Conservation (phyloP, 208 protist genomes). For the Vickermania spadyakhi region DNA sequence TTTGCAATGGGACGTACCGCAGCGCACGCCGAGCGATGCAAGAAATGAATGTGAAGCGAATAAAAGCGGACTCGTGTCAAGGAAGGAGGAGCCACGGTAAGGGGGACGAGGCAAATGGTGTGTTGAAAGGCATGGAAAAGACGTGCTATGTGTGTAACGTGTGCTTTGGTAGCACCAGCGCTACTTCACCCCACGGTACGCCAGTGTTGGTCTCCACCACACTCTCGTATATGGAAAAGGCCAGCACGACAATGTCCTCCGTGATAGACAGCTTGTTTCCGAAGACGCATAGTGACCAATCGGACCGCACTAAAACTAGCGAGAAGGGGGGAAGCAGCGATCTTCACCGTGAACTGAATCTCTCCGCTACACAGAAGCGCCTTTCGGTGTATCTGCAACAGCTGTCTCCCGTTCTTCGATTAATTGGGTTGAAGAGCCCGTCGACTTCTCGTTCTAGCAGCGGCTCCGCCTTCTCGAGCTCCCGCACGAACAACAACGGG, state of each 20-base stretch:
- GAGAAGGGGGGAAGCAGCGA: background rate
- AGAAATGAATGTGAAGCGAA: too few relatives aligned
- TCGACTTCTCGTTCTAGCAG: background rate
- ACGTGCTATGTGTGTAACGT: background rate
- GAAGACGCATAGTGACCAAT: background rate
- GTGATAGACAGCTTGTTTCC: background rate
- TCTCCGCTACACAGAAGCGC: background rate
- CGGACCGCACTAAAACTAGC: background rate
- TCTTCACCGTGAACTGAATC: background rate
- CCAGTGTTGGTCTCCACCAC: background rate
- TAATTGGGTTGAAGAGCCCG: background rate
- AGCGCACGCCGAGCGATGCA: too few relatives aligned
- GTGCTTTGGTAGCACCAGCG: background rate
- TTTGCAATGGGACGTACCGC: too few relatives aligned
- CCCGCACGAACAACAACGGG: too few relatives aligned
- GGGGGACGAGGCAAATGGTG: background rate
- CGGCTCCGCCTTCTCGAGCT: background rate
- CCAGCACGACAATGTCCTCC: background rate
- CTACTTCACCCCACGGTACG: background rate
- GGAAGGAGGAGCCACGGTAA: background rate
- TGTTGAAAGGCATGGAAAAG: background rate
- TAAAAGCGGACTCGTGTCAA: too few relatives aligned
- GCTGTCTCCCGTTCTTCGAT: background rate
- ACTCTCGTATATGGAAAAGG: background rate
- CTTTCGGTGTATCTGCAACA: background rate